Base-by-base conservation (phyloP, 2,329 filamentous ascomycete species). In the Xylariaceae sp. region DNA sequence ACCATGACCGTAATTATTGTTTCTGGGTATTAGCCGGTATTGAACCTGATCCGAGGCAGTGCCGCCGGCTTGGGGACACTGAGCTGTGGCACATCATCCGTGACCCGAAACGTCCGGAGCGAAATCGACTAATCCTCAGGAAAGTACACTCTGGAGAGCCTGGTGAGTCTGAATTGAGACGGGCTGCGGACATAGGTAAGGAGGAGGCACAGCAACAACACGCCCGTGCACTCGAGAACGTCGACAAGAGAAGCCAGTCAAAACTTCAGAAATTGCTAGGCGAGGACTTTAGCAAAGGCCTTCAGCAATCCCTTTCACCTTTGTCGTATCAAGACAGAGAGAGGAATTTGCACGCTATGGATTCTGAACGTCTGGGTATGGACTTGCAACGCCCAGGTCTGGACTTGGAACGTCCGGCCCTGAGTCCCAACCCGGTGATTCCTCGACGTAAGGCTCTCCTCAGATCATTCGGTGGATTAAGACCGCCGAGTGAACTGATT, bases 401-500 rank as follows among this genome's bases (percentile, higher is more conserved):
- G 62, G 82, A 85, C 59, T 73, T 87, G 8, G 84, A 87, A 70
- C 77, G 82, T 4, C 81, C 83, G 7, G 76, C 78, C 1, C 78
- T 82, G 4, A 74, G 74, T 53, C 78, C 82, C 2, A 74, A 73
- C 7, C 70, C 73, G 18, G 73, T 78, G 51, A 76, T 79, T 51
- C 74, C 72, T 65, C 72, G 74, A 59, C 76, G 76, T 60, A 85
- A 84, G 69, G 77, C 75, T 35, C 79, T 85, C 34, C 78, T 92
- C 51, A 86, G 89, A 65, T 88, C 89, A 65, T 97, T 97, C 75
- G 94, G 95, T 68, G 93, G 93, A 39, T 87, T 94, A 64, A 83
- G 94, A 67, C 94, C 94, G 15, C 94, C 94, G 1, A 97, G 93
- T 76, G 94, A 99, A 77, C 84, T 99, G 72, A 99, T 99, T 71